phyloP scores from a whole-genome alignment of 257 asterid genomes.

The Dorcoceras hygrometricum region DNA sequence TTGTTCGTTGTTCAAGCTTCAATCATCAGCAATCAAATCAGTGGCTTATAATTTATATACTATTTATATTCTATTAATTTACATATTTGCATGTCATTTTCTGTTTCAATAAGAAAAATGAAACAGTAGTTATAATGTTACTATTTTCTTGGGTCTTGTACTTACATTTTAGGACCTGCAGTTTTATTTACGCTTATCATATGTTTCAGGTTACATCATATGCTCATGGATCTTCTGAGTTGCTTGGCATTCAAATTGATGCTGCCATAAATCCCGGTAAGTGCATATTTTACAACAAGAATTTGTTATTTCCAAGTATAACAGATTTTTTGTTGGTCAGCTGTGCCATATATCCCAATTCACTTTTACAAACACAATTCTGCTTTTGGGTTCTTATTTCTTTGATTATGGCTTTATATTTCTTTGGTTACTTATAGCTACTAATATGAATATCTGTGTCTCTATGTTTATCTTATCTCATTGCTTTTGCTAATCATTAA shows the following conservation, averaged over 20 bases:
- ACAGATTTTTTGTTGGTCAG: slow-evolving; percentile 10
- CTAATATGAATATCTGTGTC: background rate
- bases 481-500: slow-evolving; percentile 30
- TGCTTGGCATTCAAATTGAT: slow-evolving; percentile 97
- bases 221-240: slow-evolving; percentile 95
- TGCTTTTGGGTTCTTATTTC: background rate
- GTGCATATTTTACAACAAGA: slow-evolving; percentile 22
- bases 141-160: slow-evolving; percentile 12
- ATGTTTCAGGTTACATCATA: slow-evolving; percentile 82
- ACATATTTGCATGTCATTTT: slow-evolving; percentile 7
- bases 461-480: slow-evolving; percentile 16
- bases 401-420: background rate
- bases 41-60: background rate
- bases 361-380: slow-evolving; percentile 3
- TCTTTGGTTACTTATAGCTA: slow-evolving; percentile 1
- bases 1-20: slow-evolving; percentile 5
- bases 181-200: slow-evolving; percentile 24
- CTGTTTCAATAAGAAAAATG: background rate
- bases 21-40: background rate
- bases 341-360: slow-evolving; percentile 19
- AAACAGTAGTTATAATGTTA: slow-evolving; percentile 1
- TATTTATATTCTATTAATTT: background rate
- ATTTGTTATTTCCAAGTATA: slow-evolving; percentile 9
- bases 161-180: slow-evolving; percentile 5
- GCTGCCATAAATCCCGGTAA: slow-evolving; percentile 98